Evolutionary conservation across 1,139 yeast species (phyloP).

Genomic region (Scheffersomyces illinoinensis): DNA sequence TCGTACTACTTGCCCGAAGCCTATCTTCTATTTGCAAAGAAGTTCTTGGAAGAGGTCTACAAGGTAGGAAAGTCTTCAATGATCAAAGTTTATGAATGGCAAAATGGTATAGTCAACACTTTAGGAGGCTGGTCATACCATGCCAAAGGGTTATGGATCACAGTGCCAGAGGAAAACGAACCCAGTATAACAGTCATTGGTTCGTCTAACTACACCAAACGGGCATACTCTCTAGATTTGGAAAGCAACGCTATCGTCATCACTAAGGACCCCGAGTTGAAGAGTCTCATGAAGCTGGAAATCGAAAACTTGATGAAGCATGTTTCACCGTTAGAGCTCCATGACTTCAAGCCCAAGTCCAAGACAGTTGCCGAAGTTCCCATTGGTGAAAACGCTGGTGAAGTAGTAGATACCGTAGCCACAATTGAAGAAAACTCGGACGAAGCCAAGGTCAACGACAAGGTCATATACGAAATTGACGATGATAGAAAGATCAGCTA

Average conservation of each 20-base stretch:
- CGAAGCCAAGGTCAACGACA: conserved; percentile 3
- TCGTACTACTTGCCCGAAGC: conserved; percentile 87
- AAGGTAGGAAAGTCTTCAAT: conserved; percentile 43
- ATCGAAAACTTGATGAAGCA: conserved; percentile 58
- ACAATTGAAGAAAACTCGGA: conserved; percentile 8
- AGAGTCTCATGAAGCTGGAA: conserved; percentile 60
- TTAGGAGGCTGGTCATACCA: conserved; percentile 95
- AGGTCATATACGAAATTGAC: conserved; percentile 37
- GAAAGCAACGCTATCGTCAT: conserved; percentile 83
- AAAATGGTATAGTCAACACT: conserved; percentile 77
- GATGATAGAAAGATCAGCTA: conserved; percentile 59
- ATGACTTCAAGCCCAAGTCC: conserved; percentile 55
- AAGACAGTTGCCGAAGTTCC: conserved; percentile 2
- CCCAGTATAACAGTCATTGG: conserved; percentile 86
- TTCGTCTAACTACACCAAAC: conserved; percentile 87
- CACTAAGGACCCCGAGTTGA: conserved; percentile 66
- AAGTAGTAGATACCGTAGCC: conserved; percentile 10
- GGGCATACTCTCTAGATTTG: conserved; percentile 85
- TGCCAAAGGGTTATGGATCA: conserved; percentile 95
- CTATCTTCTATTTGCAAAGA: conserved; percentile 72
- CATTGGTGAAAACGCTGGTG: conserved; percentile 12
- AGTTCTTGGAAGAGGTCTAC: conserved; percentile 60
- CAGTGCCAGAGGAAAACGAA: conserved; percentile 53
- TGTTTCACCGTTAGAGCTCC: conserved; percentile 51
- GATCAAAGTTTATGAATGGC: conserved; percentile 79